Evolutionary conservation across 1,284 basidiomycete species (phyloP), one percentile per base, ranked within the genome.

Genomic region (Leccinum pachyderme): DNA sequence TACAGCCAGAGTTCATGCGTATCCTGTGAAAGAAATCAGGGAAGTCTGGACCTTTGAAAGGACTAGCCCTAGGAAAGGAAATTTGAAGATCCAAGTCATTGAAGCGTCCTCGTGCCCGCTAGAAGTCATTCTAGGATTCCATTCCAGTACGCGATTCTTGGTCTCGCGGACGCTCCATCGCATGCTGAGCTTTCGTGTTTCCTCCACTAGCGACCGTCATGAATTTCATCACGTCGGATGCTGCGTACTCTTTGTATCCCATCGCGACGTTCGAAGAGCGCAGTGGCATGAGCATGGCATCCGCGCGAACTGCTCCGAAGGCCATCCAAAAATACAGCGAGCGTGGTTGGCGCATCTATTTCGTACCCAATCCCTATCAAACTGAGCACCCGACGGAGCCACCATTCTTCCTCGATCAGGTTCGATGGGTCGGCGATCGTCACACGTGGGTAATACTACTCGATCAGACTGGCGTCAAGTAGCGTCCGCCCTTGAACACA

Each of bases 161-260:
- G 22, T 13, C 18, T 32, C 49, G 18, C 18, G 18, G 18, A 18
- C 18, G 29, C 27, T 29, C 22, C 28, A 31, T 12, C 13, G 28
- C 28, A 9, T 12, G 11, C 1, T 15, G 2, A 35, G 13, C 48
- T 25, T 2, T 33, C 9, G 15, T 51, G 28, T n/a, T 3, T 8
- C 32, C 9, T 35, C 3, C 37, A 29, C 28, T 29, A 77, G 78
- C 78, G 3, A 74, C 72, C 24, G 79, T 80, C 2, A 77, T 80
- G 76, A 81, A 72, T 65, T 62, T 68, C 59, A 72, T 76, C 58
- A 57, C 71, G 7, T 65, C 66, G 47, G 60, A 70, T 22, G 62
- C 63, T 0, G 73, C 72, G 3, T 73, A 68, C 37, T 58, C 70
- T 0, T 59, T 75, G 5, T 74, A 72, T 53, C 72, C 74, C 4